Conservation (phyloP, 352 stramenopile genomes). For the Phytophthora crassamura region DNA sequence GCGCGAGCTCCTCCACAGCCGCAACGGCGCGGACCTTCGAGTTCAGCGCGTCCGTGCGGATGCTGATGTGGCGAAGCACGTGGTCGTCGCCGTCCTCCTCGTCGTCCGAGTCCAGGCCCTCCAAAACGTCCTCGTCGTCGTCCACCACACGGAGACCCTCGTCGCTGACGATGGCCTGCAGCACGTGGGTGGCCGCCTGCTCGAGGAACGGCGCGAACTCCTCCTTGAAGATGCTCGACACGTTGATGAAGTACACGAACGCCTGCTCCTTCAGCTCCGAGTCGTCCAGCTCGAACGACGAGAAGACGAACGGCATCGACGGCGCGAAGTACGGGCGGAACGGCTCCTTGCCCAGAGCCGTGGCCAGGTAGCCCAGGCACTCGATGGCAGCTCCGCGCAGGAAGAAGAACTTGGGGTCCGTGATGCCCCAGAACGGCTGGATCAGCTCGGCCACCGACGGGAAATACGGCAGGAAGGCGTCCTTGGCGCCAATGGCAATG, state of each 20-base stretch:
- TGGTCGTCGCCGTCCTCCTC: conserved; percentile 79
- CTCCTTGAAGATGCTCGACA: conserved; percentile 98
- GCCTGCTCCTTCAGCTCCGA: conserved; percentile 98
- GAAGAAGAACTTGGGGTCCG: conserved; percentile 93
- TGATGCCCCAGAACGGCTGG: conserved; percentile 91
- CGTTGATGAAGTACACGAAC: conserved; percentile 98
- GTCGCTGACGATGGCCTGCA: conserved; percentile 77
- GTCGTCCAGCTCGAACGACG: conserved; percentile 93
- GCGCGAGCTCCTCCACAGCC: conserved; percentile 84
- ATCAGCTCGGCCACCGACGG: conserved; percentile 86
- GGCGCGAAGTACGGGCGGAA: conserved; percentile 95
- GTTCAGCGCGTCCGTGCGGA: conserved; percentile 87
- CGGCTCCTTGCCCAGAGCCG: conserved; percentile 94
- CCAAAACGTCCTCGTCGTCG: conserved; percentile 73
- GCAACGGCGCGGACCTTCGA: conserved; percentile 85
- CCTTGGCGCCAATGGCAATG: conserved; percentile 96
- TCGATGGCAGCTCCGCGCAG: conserved; percentile 96
- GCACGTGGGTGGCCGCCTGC: conserved; percentile 70
- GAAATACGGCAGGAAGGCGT: conserved; percentile 97
- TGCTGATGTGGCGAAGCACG: conserved; percentile 83
- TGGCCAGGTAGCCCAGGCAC: conserved; percentile 98
- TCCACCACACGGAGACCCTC: conserved; percentile 79
- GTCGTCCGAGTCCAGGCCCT: conserved; percentile 82
- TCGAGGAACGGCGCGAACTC: conserved; percentile 96
- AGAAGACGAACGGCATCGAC: conserved; percentile 96